Conservation (phyloP, 345 rosid genomes). For the Erucastrum elatum region DNA sequence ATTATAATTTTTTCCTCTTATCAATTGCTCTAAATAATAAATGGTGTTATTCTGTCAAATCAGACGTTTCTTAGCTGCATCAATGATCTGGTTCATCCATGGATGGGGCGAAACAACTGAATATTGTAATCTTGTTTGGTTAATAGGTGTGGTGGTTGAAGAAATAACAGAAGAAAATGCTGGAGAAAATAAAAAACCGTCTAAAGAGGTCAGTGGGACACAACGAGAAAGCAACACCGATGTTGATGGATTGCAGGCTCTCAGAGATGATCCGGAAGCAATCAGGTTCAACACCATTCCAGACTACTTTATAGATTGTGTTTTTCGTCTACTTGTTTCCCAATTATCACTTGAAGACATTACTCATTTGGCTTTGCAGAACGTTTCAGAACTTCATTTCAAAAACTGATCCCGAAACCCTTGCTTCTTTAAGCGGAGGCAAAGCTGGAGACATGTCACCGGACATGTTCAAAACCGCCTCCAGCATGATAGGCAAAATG, state of each 20-base stretch:
- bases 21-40: background rate
- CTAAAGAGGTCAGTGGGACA: conserved; percentile 33
- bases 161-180: conserved; percentile 69
- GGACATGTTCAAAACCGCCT: conserved; percentile 78
- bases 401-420: conserved; percentile 65
- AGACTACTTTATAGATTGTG: background rate
- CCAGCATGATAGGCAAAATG: conserved; percentile 88
- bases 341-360: background rate
- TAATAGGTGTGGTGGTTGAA: conserved; percentile 66
- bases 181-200: conserved; percentile 36
- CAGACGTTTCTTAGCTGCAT: conserved; percentile 14
- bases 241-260: conserved; percentile 58
- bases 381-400: conserved; percentile 78
- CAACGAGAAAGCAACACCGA: conserved; percentile 41
- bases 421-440: conserved; percentile 70
- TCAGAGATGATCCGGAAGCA: conserved; percentile 76
- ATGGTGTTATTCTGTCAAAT: background rate
- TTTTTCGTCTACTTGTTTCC: conserved; percentile 15
- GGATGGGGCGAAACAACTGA: background rate
- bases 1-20: conserved; percentile 31
- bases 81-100: background rate
- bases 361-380: conserved; percentile 43
- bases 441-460: conserved; percentile 76
- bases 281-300: conserved; percentile 54
- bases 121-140: conserved; percentile 1